Percentiles rank a stretch among this genome's conserved stretches.
Conservation (phyloP, 1,139 yeast genomes). For the Yamadazyma membranifaciens region DNA sequence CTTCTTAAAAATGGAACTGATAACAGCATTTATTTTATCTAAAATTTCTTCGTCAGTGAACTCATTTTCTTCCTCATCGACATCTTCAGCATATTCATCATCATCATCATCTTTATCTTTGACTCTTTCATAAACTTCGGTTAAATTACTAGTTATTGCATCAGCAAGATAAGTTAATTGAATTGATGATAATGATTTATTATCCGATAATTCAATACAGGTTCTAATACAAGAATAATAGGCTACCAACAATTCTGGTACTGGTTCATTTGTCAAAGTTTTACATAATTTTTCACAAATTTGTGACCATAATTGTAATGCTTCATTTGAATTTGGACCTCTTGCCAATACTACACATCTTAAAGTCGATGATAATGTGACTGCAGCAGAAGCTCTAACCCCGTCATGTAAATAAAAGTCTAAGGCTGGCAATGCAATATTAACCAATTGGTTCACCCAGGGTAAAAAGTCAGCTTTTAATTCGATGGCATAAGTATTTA, state of each 20-base stretch:
- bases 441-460: constrained; percentile 79
- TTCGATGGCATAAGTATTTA: constrained; percentile 84
- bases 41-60: constrained; percentile 86
- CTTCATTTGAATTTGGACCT: constrained; percentile 54
- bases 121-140: constrained; percentile 70
- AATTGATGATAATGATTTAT: constrained; percentile 52
- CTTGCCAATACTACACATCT: constrained; percentile 66
- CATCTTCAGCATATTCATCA: constrained; percentile 70
- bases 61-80: constrained; percentile 79
- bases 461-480: constrained; percentile 80
- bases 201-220: constrained; percentile 66
- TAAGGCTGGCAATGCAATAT: constrained; percentile 82
- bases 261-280: constrained; percentile 74
- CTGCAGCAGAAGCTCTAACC: constrained; percentile 87
- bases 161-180: constrained; percentile 61
- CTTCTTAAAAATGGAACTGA: constrained; percentile 72
- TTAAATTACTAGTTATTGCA: constrained; percentile 60
- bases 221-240: constrained; percentile 74
- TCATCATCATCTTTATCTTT: constrained; percentile 64
- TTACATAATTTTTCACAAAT: constrained; percentile 68
- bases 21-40: constrained; percentile 79
- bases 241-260: constrained; percentile 76
- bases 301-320: constrained; percentile 68
- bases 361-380: constrained; percentile 75
- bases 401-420: constrained; percentile 93